Evolutionary conservation across 2,329 filamentous ascomycete species (phyloP).

Genomic region (Fusarium citri): DNA sequence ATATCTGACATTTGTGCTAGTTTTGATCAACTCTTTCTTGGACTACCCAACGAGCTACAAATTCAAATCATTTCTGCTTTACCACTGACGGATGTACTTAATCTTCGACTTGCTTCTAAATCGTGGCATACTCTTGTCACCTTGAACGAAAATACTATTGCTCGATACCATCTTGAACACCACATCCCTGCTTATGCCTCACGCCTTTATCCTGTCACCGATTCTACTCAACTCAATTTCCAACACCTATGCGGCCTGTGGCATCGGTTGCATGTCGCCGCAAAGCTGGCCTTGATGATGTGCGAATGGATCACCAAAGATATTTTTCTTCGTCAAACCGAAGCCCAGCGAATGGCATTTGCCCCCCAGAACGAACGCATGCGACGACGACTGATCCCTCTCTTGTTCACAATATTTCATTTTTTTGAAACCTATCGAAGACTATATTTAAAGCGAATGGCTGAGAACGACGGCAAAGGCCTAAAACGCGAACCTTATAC

Average conservation of each 20-base stretch:
- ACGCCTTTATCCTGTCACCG: slow-evolving; percentile 67
- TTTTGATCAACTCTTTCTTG: slow-evolving; percentile 68
- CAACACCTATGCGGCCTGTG: slow-evolving; percentile 73
- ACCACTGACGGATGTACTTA: slow-evolving; percentile 70
- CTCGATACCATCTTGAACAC: slow-evolving; percentile 69
- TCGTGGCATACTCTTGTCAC: slow-evolving; percentile 70
- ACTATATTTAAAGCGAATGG: slow-evolving; percentile 68
- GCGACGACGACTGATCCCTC: slow-evolving; percentile 71
- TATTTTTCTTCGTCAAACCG: slow-evolving; percentile 70
- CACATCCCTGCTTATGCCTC: slow-evolving; percentile 71
- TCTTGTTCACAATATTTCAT: slow-evolving; percentile 74
- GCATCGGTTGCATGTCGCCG: slow-evolving; percentile 73
- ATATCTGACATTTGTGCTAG: slow-evolving; percentile 43
- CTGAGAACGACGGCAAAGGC: slow-evolving; percentile 63
- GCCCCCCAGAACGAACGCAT: slow-evolving; percentile 71
- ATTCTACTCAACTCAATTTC: slow-evolving; percentile 62
- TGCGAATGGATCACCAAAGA: slow-evolving; percentile 74
- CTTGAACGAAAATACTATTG: slow-evolving; percentile 70
- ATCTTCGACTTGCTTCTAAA: slow-evolving; percentile 67
- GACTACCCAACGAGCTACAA: slow-evolving; percentile 71
- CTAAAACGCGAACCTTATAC: slow-evolving; percentile 66
- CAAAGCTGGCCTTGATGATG: slow-evolving; percentile 71
- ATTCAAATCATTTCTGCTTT: slow-evolving; percentile 71
- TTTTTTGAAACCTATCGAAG: slow-evolving; percentile 75
- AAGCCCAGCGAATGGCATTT: slow-evolving; percentile 66